phyloP scores from a whole-genome alignment of 2,329 filamentous ascomycete genomes.

The Chrysoporthe deuterocubensis region DNA sequence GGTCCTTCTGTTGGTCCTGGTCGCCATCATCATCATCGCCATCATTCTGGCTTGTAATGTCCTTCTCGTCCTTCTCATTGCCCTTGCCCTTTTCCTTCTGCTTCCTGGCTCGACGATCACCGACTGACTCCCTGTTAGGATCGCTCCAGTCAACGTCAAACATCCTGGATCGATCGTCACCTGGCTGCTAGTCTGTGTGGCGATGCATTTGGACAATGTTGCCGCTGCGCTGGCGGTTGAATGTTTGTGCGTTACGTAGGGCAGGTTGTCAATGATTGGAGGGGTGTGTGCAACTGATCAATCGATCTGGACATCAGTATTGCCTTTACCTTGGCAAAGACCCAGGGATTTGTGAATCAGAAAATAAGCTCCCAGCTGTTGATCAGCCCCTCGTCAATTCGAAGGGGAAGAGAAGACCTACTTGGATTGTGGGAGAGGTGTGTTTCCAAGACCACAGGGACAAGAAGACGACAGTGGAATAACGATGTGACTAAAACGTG shows the following conservation, averaged over 20 bases:
- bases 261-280: not conserved
- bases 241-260: not conserved
- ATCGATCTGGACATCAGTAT: not conserved
- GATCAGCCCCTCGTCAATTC: not conserved
- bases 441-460: not conserved
- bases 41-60: not conserved
- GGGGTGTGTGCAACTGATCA: not conserved
- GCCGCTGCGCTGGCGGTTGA: not conserved
- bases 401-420: not conserved
- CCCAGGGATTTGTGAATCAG: not conserved
- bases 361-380: not conserved
- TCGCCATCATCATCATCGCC: constrained; percentile 4
- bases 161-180: constrained; percentile 44
- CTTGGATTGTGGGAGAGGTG: not conserved
- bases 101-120: constrained; percentile 56
- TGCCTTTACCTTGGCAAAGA: not conserved
- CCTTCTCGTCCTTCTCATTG: constrained; percentile 37
- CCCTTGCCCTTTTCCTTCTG: constrained; percentile 43
- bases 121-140: constrained; percentile 55
- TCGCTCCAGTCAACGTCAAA: constrained; percentile 65
- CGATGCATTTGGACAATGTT: constrained; percentile 16
- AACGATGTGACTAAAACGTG: not conserved
- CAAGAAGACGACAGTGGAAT: not conserved
- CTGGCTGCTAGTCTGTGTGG: constrained; percentile 22
- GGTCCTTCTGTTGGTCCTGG: constrained; percentile 35